Conservation (phyloP, 805 yeast species). For the Wickerhamomyces bisporus region DNA sequence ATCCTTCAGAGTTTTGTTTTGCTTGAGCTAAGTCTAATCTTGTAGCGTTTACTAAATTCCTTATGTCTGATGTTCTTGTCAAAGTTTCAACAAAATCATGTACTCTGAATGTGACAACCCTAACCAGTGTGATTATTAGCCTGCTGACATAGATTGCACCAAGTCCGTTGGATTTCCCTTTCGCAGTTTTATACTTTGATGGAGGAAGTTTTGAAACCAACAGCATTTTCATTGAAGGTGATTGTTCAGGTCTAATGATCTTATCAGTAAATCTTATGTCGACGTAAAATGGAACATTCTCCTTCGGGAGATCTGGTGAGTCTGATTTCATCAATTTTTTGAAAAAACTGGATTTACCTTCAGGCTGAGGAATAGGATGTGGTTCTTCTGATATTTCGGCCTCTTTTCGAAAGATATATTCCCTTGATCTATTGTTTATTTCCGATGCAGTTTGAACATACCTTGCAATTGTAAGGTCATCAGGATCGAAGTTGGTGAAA, state of each 20-base stretch:
- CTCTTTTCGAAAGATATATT: background rate
- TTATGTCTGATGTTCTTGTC: background rate
- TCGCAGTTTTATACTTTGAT: background rate
- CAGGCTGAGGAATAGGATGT: too few species aligned
- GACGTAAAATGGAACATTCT: background rate
- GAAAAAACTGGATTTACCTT: too few species aligned
- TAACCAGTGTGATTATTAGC: background rate
- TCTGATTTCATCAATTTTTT: too few species aligned
- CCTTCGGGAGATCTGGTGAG: too few species aligned
- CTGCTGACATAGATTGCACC: constrained; percentile 5
- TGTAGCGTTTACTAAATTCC: background rate
- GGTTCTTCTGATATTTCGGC: background rate
- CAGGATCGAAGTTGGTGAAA: constrained; percentile 28
- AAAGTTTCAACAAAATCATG: background rate
- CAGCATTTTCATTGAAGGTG: constrained; percentile 13
- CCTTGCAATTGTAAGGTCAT: constrained; percentile 32
- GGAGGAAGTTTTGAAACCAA: constrained; percentile 3
- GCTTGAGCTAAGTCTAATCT: background rate
- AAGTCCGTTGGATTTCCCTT: constrained; percentile 1
- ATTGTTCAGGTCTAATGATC: background rate
- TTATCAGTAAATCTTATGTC: background rate
- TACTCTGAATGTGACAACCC: background rate
- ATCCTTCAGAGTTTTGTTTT: background rate
- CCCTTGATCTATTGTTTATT: background rate
- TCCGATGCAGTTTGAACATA: background rate